Percentiles rank a stretch among this genome's conserved stretches.
Evolutionary conservation across 495 filamentous ascomycete species (phyloP).

Genomic region (Neurospora sp.): DNA sequence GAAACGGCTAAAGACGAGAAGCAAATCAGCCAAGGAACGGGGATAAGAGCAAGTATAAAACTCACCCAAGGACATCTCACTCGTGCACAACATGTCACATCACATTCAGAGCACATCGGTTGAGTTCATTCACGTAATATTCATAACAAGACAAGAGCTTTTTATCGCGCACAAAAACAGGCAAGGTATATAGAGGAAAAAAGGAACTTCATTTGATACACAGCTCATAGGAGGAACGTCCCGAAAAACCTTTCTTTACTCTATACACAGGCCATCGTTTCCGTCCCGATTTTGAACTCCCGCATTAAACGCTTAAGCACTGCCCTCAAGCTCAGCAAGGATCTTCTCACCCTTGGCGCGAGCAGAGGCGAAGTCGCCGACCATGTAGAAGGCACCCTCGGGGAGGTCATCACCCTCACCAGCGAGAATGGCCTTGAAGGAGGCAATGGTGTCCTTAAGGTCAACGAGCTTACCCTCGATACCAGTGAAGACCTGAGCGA

Average conservation of each 20-base stretch:
- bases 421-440: constrained; percentile 94
- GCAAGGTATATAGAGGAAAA: not conserved
- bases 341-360: constrained; percentile 99
- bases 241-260: constrained; percentile 20
- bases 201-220: constrained; percentile 25
- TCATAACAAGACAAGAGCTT: not conserved
- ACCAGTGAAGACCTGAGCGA: constrained; percentile 97
- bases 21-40: not conserved
- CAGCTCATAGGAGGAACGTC: constrained; percentile 30
- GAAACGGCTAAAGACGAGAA: not conserved
- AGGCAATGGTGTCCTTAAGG: constrained; percentile 93
- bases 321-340: constrained; percentile 79
- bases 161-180: not conserved
- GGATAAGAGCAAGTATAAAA: not conserved
- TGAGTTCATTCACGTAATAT: not conserved
- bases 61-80: not conserved
- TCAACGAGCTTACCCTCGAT: constrained; percentile 96
- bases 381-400: constrained; percentile 97
- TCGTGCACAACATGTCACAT: not conserved
- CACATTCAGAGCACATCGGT: not conserved
- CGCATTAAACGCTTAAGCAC: constrained; percentile 41
- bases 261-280: constrained; percentile 30
- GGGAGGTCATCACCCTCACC: constrained; percentile 94
- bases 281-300: constrained; percentile 29
- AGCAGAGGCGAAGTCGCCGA: constrained; percentile 88